Evolutionary conservation across 1,284 basidiomycete species (phyloP).

Genomic region (Athelia sp.): DNA sequence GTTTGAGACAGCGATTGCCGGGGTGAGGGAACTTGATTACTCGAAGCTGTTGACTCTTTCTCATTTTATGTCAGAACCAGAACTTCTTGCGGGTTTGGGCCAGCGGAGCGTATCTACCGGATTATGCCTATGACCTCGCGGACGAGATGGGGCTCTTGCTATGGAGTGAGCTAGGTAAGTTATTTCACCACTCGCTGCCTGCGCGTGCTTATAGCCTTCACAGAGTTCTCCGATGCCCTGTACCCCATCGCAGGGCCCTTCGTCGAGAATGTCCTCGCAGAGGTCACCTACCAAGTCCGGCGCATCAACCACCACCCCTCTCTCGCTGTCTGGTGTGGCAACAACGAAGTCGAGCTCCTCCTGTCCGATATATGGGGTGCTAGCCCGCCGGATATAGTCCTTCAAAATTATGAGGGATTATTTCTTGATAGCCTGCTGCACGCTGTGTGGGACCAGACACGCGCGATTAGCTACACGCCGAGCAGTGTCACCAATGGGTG

Average conservation of each 20-base stretch:
- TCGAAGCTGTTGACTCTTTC: not conserved
- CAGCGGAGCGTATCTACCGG: constrained; percentile 27
- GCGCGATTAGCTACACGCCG: constrained; percentile 36
- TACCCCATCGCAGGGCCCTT: constrained; percentile 34
- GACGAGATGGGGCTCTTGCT: constrained; percentile 42
- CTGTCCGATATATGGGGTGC: not conserved
- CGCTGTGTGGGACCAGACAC: constrained; percentile 27
- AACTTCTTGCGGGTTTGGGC: constrained; percentile 33
- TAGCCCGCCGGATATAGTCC: not conserved
- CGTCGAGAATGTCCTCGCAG: constrained; percentile 30
- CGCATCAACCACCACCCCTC: constrained; percentile 36
- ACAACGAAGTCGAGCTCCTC: constrained; percentile 33
- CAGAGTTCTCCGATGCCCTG: constrained; percentile 35
- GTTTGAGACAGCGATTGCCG: not conserved
- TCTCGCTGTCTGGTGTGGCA: constrained; percentile 39
- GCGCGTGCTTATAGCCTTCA: too few species aligned
- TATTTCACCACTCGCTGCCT: not conserved
- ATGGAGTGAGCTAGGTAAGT: constrained; percentile 38
- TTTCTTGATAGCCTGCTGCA: constrained; percentile 36
- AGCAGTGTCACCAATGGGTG: constrained; percentile 40
- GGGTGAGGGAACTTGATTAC: not conserved
- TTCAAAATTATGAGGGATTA: constrained; percentile 26
- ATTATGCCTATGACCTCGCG: constrained; percentile 34
- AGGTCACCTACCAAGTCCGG: constrained; percentile 38
- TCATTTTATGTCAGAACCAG: constrained; percentile 9